Percentiles rank a stretch among this genome's conserved stretches.
phyloP scores from a whole-genome alignment of 257 asterid species.

The Solanum pinnatisectum region DNA sequence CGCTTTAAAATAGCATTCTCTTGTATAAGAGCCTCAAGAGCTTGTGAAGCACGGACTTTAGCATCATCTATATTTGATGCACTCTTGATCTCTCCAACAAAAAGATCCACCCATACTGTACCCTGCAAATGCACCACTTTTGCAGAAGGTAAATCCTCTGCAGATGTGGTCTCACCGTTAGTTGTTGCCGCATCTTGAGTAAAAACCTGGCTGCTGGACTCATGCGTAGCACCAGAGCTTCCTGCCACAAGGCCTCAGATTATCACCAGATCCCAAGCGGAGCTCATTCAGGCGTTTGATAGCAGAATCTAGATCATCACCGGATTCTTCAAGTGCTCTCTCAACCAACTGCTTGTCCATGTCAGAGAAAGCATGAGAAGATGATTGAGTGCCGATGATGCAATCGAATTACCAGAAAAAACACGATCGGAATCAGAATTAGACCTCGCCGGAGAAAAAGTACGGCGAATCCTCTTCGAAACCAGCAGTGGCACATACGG shows the following conservation, averaged over 20 bases:
- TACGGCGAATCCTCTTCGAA: conserved; percentile 69
- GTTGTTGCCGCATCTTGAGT: conserved; percentile 12
- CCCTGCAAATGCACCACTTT: conserved; percentile 12
- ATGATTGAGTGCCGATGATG: conserved; percentile 41
- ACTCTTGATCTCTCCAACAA: conserved; percentile 34
- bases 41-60: conserved; percentile 23
- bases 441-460: conserved; percentile 52
- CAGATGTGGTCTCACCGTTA: conserved; percentile 23
- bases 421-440: neutral
- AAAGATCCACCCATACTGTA: conserved; percentile 36
- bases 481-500: conserved; percentile 29
- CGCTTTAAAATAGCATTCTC: conserved; percentile 71
- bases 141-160: conserved; percentile 15
- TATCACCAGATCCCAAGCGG: conserved; percentile 49
- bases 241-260: conserved; percentile 32
- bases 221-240: conserved; percentile 18
- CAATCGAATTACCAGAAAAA: conserved; percentile 1
- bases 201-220: no score
- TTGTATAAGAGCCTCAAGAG: conserved; percentile 43
- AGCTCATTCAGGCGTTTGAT: conserved; percentile 71
- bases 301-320: conserved; percentile 74
- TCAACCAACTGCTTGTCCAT: conserved; percentile 92
- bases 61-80: conserved; percentile 1
- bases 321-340: conserved; percentile 63
- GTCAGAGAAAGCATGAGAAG: conserved; percentile 62